Percentiles rank a stretch among this genome's conserved stretches.
Evolutionary conservation across 148 eudicot species (phyloP).

Genomic region (Amaranthus palmeri): DNA sequence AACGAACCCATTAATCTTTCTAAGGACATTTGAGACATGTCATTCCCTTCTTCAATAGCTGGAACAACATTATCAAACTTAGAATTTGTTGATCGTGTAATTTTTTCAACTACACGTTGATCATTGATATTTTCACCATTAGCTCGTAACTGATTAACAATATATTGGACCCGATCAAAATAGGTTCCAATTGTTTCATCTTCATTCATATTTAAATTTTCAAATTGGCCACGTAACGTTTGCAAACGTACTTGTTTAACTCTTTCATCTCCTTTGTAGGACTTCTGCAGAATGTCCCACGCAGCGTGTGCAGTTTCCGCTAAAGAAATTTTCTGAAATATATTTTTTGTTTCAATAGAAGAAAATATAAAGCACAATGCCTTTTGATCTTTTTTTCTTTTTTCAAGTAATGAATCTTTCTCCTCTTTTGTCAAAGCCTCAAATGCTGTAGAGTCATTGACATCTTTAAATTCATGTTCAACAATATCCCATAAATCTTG

Average conservation of each 20-base stretch:
- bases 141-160: neutral
- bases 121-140: neutral
- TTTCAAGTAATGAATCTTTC: no score
- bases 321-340: no score
- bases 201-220: neutral
- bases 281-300: slow-evolving; percentile 10
- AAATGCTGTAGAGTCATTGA: no score
- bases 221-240: neutral
- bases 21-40: neutral
- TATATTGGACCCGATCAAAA: neutral
- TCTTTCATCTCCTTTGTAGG: slow-evolving; percentile 9
- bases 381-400: neutral
- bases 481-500: no score
- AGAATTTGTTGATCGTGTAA: neutral
- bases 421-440: no score
- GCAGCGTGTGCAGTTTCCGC: neutral
- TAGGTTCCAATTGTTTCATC: neutral
- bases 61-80: neutral
- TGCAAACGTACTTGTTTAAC: slow-evolving; percentile 3
- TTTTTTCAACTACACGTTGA: neutral
- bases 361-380: neutral
- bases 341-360: neutral
- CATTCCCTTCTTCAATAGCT: neutral
- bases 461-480: no score
- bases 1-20: slow-evolving; percentile 1